Evolutionary conservation across 2,329 filamentous ascomycete genomes (phyloP).

Genomic region (Aspergillus ruber): DNA sequence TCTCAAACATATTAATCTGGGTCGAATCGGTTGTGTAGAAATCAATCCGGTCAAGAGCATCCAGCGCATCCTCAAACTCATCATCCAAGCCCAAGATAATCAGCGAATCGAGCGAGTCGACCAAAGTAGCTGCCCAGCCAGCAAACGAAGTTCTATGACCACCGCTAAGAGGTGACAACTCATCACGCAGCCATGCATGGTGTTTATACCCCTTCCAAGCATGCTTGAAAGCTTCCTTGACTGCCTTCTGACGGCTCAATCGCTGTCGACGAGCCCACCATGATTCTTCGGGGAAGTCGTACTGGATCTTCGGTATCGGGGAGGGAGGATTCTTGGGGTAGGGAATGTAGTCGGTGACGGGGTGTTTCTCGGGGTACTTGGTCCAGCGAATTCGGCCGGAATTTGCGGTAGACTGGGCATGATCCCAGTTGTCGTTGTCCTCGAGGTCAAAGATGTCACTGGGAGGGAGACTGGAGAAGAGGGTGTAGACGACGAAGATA

Average conservation of each 20-base stretch:
- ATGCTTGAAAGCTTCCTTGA: conserved; percentile 68
- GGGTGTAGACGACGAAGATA: conserved; percentile 17
- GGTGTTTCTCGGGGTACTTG: conserved; percentile 68
- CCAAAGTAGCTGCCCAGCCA: conserved; percentile 81
- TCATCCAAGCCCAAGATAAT: conserved; percentile 75
- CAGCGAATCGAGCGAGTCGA: conserved; percentile 74
- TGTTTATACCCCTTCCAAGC: conserved; percentile 79
- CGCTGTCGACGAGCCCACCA: conserved; percentile 54
- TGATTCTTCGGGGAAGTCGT: conserved; percentile 61
- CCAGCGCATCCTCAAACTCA: conserved; percentile 72
- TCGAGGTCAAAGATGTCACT: conserved; percentile 8
- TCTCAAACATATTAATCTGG: conserved; percentile 84
- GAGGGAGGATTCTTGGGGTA: conserved; percentile 67
- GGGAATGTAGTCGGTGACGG: conserved; percentile 61
- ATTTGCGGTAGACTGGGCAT: conserved; percentile 3
- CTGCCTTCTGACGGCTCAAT: conserved; percentile 55
- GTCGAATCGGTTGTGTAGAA: conserved; percentile 64
- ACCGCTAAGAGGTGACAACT: conserved; percentile 68
- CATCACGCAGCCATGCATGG: conserved; percentile 79
- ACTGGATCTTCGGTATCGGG: conserved; percentile 70
- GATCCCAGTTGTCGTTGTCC: conserved; percentile 5
- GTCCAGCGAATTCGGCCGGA: conserved; percentile 55
- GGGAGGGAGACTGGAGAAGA: conserved; percentile 18
- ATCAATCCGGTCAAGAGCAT: conserved; percentile 66
- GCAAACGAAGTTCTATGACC: conserved; percentile 74